phyloP scores from a whole-genome alignment of 805 yeast genomes.

The Kazachstania taianensis region DNA sequence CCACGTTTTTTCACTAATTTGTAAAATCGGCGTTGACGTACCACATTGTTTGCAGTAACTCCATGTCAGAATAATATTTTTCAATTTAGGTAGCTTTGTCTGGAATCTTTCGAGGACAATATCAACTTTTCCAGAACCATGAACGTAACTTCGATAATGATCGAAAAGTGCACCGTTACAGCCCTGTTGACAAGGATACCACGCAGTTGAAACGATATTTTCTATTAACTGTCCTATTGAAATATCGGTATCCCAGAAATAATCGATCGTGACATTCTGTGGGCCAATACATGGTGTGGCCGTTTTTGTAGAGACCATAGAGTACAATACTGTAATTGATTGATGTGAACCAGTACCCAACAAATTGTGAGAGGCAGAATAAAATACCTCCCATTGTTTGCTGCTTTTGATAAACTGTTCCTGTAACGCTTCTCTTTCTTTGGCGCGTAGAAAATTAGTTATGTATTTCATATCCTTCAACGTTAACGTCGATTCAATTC shows the following conservation, averaged over 20 bases:
- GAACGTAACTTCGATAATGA: slow-evolving; percentile 81
- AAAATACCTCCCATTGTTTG: slow-evolving; percentile 62
- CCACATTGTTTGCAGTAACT: slow-evolving; percentile 78
- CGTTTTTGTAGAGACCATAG: slow-evolving; percentile 71
- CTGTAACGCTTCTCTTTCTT: slow-evolving; percentile 24
- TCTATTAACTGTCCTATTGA: slow-evolving; percentile 86
- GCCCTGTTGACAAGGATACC: slow-evolving; percentile 63
- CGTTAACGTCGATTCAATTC: slow-evolving; percentile 24
- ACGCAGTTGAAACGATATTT: slow-evolving; percentile 58
- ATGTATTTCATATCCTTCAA: slow-evolving; percentile 27
- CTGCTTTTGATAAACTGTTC: slow-evolving; percentile 26
- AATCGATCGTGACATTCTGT: slow-evolving; percentile 70
- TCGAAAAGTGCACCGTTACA: slow-evolving; percentile 63
- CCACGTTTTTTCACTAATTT: slow-evolving; percentile 82
- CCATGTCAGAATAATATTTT: slow-evolving; percentile 78
- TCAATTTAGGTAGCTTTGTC: slow-evolving; percentile 47
- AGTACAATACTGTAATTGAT: slow-evolving; percentile 64
- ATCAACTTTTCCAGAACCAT: slow-evolving; percentile 75
- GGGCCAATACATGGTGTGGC: slow-evolving; percentile 95
- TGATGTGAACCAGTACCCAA: slow-evolving; percentile 69
- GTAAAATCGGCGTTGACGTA: slow-evolving; percentile 61
- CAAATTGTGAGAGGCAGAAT: slow-evolving; percentile 42
- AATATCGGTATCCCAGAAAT: slow-evolving; percentile 82
- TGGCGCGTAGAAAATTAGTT: slow-evolving; percentile 25
- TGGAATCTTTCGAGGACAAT: slow-evolving; percentile 57